A percentile compares a stretch with the other conserved stretches of the same genome.
These are phyloP conservation scores for Gillenia trifoliata DNA, from an alignment of 306 rosid species.

Conservation along the genomic window DNA sequence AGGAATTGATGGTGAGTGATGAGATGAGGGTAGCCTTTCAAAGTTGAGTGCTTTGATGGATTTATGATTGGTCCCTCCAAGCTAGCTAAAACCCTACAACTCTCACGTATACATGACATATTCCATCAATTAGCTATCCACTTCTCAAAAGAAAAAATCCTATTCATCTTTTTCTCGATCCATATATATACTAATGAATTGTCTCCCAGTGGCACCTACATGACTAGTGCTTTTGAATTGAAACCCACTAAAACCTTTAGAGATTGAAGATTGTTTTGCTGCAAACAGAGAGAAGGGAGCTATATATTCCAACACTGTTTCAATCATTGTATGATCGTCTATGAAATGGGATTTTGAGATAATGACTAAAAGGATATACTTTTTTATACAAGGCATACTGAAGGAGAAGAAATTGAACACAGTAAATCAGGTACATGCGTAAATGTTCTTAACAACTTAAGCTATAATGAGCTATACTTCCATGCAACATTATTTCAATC, in stretches of 20 bases:
- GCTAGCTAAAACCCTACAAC: background rate
- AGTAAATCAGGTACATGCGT: no score
- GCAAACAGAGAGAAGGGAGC: background rate
- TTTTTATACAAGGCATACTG: no score
- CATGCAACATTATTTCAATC: no score
- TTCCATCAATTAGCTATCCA: background rate
- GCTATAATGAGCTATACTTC: no score
- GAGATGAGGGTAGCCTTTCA: background rate
- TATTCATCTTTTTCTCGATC: conserved; percentile 1
- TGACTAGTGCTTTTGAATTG: background rate
- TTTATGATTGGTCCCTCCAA: conserved; percentile 6
- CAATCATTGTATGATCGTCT: background rate
- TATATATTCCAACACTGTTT: background rate
- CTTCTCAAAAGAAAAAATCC: background rate
- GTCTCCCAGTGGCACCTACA: background rate
- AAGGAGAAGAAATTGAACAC: no score
- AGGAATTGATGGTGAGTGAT: background rate
- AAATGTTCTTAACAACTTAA: no score
- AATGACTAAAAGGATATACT: background rate
- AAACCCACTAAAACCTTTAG: background rate
- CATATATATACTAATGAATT: background rate
- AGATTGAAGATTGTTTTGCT: background rate
- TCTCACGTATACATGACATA: background rate
- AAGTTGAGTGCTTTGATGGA: conserved; percentile 2
- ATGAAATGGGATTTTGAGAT: background rate